A percentile compares a stretch with the other conserved stretches of the same genome.
Evolutionary conservation across 2,329 filamentous ascomycete genomes (phyloP).

Genomic region (Fulvia fulva): DNA sequence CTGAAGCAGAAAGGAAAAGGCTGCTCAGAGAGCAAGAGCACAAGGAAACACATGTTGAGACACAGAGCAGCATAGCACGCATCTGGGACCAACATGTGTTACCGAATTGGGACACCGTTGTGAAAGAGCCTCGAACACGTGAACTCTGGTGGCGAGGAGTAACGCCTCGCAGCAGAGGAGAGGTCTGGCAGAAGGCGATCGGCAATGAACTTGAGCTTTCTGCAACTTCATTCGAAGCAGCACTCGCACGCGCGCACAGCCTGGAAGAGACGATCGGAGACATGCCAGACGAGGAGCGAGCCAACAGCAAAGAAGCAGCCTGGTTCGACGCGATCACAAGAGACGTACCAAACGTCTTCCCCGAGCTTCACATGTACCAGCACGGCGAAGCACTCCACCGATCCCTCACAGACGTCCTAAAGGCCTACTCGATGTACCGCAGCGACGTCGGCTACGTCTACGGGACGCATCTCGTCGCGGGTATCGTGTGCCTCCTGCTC

Average conservation of each 20-base stretch:
- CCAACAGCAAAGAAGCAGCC: slow-evolving; percentile 50
- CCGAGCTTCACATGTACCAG: slow-evolving; percentile 66
- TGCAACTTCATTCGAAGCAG: slow-evolving; percentile 64
- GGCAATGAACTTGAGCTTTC: slow-evolving; percentile 70
- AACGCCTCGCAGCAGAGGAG: slow-evolving; percentile 64
- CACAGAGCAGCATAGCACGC: slow-evolving; percentile 47
- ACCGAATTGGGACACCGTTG: slow-evolving; percentile 69
- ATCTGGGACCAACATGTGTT: slow-evolving; percentile 76
- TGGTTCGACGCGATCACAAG: slow-evolving; percentile 63
- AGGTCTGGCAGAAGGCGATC: slow-evolving; percentile 67
- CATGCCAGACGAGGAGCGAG: slow-evolving; percentile 41
- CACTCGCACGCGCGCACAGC: slow-evolving; percentile 62
- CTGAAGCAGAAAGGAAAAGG: slow-evolving; percentile 54
- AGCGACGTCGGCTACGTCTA: slow-evolving; percentile 74
- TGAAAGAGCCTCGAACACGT: slow-evolving; percentile 63
- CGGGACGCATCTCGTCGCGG: slow-evolving; percentile 71
- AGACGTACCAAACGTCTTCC: slow-evolving; percentile 66
- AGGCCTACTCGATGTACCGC: slow-evolving; percentile 77
- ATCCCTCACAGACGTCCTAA: slow-evolving; percentile 66
- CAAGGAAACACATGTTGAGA: slow-evolving; percentile 49
- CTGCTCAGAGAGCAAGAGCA: slow-evolving; percentile 49
- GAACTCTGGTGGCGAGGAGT: slow-evolving; percentile 82
- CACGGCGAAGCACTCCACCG: slow-evolving; percentile 63
- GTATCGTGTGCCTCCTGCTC: slow-evolving; percentile 68
- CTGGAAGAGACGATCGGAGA: slow-evolving; percentile 55